Evolutionary conservation across 1,139 yeast species (phyloP).

Genomic region (Citeromyces siamensis): DNA sequence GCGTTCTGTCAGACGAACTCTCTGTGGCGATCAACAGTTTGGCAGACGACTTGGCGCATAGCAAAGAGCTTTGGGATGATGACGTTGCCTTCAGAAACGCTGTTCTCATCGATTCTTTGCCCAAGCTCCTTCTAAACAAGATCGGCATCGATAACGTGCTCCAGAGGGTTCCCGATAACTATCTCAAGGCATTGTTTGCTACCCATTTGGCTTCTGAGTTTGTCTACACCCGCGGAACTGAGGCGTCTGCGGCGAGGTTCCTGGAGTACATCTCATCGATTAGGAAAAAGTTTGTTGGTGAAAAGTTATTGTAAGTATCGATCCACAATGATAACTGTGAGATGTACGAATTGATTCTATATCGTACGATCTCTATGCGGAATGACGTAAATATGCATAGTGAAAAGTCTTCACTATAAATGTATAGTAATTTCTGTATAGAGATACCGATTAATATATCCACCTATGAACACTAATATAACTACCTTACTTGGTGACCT

Average conservation of each 20-base stretch:
- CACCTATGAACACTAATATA: no score
- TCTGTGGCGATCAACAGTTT: slow-evolving; percentile 81
- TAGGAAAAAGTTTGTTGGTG: slow-evolving; percentile 8
- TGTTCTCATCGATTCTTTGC: slow-evolving; percentile 69
- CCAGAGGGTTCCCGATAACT: slow-evolving; percentile 74
- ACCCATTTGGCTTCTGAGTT: slow-evolving; percentile 82
- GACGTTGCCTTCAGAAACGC: slow-evolving; percentile 69
- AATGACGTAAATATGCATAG: not conserved
- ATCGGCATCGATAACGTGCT: slow-evolving; percentile 71
- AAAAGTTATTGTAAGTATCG: not conserved
- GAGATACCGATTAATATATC: no score
- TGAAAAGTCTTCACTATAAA: no score
- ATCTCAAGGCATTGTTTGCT: slow-evolving; percentile 83
- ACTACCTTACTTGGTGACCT: no score
- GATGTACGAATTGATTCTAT: not conserved
- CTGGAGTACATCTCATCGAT: slow-evolving; percentile 38
- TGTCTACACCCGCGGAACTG: slow-evolving; percentile 79
- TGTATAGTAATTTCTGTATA: no score
- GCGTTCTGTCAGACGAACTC: slow-evolving; percentile 74
- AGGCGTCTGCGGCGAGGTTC: slow-evolving; percentile 72
- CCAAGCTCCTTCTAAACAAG: slow-evolving; percentile 53
- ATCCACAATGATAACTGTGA: not conserved
- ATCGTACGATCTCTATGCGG: not conserved
- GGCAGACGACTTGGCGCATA: slow-evolving; percentile 77
- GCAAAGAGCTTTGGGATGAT: slow-evolving; percentile 77